Base-by-base conservation (phyloP, 495 filamentous ascomycete species). In the Bacidia gigantensis region DNA sequence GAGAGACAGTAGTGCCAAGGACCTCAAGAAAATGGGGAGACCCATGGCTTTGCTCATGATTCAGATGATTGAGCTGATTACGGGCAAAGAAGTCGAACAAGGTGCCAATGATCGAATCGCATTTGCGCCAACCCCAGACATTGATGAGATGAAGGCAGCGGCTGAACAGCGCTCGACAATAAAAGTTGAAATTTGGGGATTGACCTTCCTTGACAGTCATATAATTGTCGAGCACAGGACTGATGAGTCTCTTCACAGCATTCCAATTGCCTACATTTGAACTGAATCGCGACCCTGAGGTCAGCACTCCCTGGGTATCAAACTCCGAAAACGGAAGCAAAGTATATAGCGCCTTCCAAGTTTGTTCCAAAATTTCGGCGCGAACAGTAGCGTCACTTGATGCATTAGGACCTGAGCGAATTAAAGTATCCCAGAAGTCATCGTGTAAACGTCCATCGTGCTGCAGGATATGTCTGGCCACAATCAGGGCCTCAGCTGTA, bases 21-120 rank as follows among this genome's bases (percentile, higher is more conserved):
- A 82, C 65, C 49, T 87, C 80, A 3, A 97, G 77, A 56, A 95
- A 97, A 3, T 65, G 63, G 3, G 87, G 84, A 1, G 92, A 95
- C 38, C 75, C 78, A 53, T 78, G 78, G 40, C 75, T 78, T 54
- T 88, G 78, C 61, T 97, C 92, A 24, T 84, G 84, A 40, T 74
- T 75, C 39, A 98, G 64, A 61, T 89, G 82, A 29, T 77, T 72
- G 0, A 96, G 70, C 23, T 75, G 76, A 53, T 83, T 83, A 2
- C 75, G 80, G 2, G 84, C 87, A 57, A 95, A 97, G 62, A 95
- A 95, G 63, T 95, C 87, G 58, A 94, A 98, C 3, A 95, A 72
- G 0, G 73, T 78, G 18, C 83, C 83, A 39, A 98, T 76, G 25
- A 95, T 79, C 11, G 74, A 64, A 48, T 86, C 86, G 64, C 84